These are phyloP conservation scores for Rhodocollybia butyracea DNA, from an alignment of 768 basidiomycete genomes.

Conservation along the genomic window DNA sequence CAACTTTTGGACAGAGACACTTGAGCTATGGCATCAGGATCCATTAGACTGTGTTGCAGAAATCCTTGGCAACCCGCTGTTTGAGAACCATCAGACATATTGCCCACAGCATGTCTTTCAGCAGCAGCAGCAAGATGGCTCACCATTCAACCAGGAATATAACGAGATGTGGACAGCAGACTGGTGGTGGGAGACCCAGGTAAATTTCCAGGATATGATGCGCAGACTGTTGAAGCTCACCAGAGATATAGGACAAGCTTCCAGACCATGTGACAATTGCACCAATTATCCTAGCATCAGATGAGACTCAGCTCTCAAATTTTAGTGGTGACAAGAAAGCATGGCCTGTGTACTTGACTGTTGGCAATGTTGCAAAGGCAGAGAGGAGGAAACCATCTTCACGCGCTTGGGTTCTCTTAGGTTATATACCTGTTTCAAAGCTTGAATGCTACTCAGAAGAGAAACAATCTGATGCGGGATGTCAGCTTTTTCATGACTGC, in stretches of 20 bases:
- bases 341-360: constrained; percentile 31
- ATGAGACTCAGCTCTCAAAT: constrained; percentile 27
- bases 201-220: constrained; percentile 9
- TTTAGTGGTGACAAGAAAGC: constrained; percentile 26
- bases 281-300: constrained; percentile 29
- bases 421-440: constrained; percentile 27
- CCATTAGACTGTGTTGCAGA: constrained; percentile 21
- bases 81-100: constrained; percentile 21
- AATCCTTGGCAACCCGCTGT: constrained; percentile 22
- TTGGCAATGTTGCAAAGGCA: constrained; percentile 26
- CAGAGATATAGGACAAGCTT: background rate
- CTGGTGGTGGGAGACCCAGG: constrained; percentile 13
- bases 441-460: constrained; percentile 17
- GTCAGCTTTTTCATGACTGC: constrained; percentile 28
- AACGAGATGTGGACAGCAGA: constrained; percentile 4
- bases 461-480: constrained; percentile 9
- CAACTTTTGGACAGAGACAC: constrained; percentile 7
- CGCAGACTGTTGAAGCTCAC: background rate
- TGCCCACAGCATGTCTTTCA: constrained; percentile 16
- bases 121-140: background rate
- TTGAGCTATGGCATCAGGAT: constrained; percentile 24
- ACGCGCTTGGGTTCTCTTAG: constrained; percentile 23
- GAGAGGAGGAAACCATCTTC: constrained; percentile 16
- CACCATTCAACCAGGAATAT: background rate
- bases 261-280: constrained; percentile 14